Conservation (phyloP, 352 stramenopile species). For the Phytophthora sp. region DNA sequence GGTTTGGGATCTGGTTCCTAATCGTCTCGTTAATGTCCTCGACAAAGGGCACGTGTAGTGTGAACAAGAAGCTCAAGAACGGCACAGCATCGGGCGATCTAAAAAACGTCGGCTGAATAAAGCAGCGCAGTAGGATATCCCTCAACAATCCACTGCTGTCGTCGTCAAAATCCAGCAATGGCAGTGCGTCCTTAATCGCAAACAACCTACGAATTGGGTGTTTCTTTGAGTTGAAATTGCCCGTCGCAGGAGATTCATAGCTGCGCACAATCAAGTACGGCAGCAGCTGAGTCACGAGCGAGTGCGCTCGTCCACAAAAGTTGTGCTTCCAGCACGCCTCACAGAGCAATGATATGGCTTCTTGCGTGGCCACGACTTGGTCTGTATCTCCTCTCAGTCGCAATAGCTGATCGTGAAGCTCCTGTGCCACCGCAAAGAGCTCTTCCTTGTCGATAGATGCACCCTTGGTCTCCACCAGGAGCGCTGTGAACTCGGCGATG, state of each 20-base stretch:
- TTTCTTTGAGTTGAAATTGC: constrained; percentile 68
- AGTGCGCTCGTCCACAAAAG: constrained; percentile 60
- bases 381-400: constrained; percentile 51
- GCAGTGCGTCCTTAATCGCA: constrained; percentile 76
- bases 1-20: constrained; percentile 84
- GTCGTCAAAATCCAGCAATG: constrained; percentile 85
- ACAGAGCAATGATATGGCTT: constrained; percentile 75
- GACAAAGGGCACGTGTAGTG: constrained; percentile 85
- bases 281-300: constrained; percentile 82
- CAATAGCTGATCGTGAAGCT: constrained; percentile 73
- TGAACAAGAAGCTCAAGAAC: constrained; percentile 89
- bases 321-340: constrained; percentile 80
- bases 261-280: constrained; percentile 86
- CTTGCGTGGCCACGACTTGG: constrained; percentile 55
- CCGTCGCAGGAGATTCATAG: constrained; percentile 62
- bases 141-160: constrained; percentile 76
- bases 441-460: constrained; percentile 59
- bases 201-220: constrained; percentile 80
- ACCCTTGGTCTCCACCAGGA: constrained; percentile 66
- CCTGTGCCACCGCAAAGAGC: constrained; percentile 64
- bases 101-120: constrained; percentile 88
- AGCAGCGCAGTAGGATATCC: constrained; percentile 88
- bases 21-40: constrained; percentile 90
- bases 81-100: constrained; percentile 78
- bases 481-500: constrained; percentile 58